phyloP scores from a whole-genome alignment of 2,329 filamentous ascomycete species.

The Ramularia endophylla region DNA sequence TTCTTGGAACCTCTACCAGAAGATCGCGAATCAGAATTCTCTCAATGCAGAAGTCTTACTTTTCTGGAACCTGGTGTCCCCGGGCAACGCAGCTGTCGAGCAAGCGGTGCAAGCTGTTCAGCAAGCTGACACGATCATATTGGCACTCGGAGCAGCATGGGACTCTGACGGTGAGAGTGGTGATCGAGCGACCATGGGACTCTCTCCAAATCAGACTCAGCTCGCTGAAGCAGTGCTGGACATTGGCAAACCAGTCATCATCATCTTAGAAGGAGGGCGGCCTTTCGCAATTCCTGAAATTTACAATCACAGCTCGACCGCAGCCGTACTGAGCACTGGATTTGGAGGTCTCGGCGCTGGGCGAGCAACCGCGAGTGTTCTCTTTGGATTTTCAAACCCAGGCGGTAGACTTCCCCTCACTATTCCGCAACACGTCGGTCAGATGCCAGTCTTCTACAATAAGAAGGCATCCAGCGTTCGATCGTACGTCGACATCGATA shows the following conservation, averaged over 20 bases:
- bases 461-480: constrained; percentile 6
- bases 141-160: constrained; percentile 11
- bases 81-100: constrained; percentile 4
- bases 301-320: constrained; percentile 8
- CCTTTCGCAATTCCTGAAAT: constrained; percentile 13
- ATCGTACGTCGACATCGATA: constrained; percentile 7
- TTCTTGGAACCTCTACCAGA: constrained; percentile 16
- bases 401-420: constrained; percentile 9
- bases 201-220: constrained; percentile 11
- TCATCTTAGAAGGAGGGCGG: constrained; percentile 11
- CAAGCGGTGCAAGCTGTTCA: constrained; percentile 8
- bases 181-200: constrained; percentile 11
- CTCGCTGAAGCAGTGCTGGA: constrained; percentile 8
- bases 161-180: constrained; percentile 14
- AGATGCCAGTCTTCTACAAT: constrained; percentile 14
- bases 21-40: constrained; percentile 12
- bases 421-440: constrained; percentile 9
- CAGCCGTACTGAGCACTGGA: constrained; percentile 10
- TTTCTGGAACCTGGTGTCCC: constrained; percentile 16
- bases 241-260: constrained; percentile 7
- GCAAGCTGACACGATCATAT: constrained; percentile 7
- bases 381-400: constrained; percentile 12
- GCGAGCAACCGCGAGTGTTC: constrained; percentile 9
- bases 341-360: constrained; percentile 12
- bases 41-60: constrained; percentile 14